These are phyloP conservation scores for Sicyos baderoa DNA, from an alignment of 306 rosid genomes.

Conservation along the genomic window DNA sequence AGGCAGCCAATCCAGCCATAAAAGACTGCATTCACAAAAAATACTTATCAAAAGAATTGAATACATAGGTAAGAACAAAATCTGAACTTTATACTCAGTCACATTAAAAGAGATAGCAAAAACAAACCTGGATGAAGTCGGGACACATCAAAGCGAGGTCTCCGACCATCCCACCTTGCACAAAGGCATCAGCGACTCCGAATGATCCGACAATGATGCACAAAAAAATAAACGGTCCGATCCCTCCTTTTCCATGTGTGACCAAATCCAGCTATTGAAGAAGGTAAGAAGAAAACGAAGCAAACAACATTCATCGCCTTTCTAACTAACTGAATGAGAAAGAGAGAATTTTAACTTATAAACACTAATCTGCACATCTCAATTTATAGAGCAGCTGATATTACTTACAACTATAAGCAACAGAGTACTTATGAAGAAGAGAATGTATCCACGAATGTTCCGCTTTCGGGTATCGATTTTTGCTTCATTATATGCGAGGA, in stretches of 20 bases:
- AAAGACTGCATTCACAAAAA: conserved; percentile 46
- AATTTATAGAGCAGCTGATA: background rate
- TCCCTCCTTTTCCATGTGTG: conserved; percentile 58
- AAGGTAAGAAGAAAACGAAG: background rate
- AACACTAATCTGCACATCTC: background rate
- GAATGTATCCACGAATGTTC: conserved; percentile 49
- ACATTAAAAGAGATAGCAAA: background rate
- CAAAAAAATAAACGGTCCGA: conserved; percentile 47
- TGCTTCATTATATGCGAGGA: conserved; percentile 55
- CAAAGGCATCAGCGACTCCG: conserved; percentile 69
- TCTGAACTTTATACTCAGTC: background rate
- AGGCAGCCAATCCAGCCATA: conserved; percentile 70
- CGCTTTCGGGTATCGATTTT: conserved; percentile 58
- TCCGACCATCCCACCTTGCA: conserved; percentile 77
- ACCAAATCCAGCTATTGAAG: conserved; percentile 53
- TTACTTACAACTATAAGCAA: conserved; percentile 59
- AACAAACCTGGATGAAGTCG: conserved; percentile 65
- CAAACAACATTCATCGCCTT: conserved; percentile 4
- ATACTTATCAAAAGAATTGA: background rate
- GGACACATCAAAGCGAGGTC: conserved; percentile 58
- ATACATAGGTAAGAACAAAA: background rate
- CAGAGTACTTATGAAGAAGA: conserved; percentile 47
- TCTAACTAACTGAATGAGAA: background rate
- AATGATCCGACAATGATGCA: conserved; percentile 51
- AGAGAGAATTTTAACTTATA: background rate